Evolutionary conservation across 768 basidiomycete genomes (phyloP), one percentile per base, ranked within the genome.

Genomic region (Suillus sp.): DNA sequence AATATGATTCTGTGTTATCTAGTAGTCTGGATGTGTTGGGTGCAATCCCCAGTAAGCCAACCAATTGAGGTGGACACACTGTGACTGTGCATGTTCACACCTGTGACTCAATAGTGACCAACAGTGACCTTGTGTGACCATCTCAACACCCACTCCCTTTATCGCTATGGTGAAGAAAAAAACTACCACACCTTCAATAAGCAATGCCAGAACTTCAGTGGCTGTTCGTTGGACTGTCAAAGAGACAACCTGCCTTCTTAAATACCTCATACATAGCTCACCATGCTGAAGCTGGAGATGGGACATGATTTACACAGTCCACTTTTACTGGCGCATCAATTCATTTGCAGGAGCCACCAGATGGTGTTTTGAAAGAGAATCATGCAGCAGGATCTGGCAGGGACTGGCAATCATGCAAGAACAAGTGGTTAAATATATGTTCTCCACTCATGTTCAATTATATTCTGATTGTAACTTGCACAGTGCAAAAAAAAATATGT

Each of bases 231-330:
- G 50, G 50, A 51, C 50, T 27, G 30, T 1, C 2, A 3, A 30
- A 51, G 50, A 51, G 3, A 51, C 48, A 16, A 18, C n/a, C 10
- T 4, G 16, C 27, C 50, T 51, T 16, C 30, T 51, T 0, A 8
- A 51, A 51, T 51, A 51, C 16, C 27, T 51, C 50, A 51, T n/a
- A n/a, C n/a, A n/a, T 30, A 51, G 14, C 27, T 51, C 50, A 51
- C 18, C 8, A 7, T 30, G 50, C 50, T 9, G 50, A 51, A 51
- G 50, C 27, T 51, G 50, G 50, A 27, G 27, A 51, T 51, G 16
- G 50, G 16, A 18, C 18, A 7, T 16, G 16, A 18, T 51, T 51
- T 8, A 51, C 30, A 51, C 50, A 30, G 27, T 7, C 50, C 8
- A 9, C 50, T 6, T 27, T 50, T 6, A 50, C 25, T 14, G 25